These are phyloP conservation scores for Dillenia suffruticosa DNA, from an alignment of 164 flowering plant genomes.

Conservation along the genomic window DNA sequence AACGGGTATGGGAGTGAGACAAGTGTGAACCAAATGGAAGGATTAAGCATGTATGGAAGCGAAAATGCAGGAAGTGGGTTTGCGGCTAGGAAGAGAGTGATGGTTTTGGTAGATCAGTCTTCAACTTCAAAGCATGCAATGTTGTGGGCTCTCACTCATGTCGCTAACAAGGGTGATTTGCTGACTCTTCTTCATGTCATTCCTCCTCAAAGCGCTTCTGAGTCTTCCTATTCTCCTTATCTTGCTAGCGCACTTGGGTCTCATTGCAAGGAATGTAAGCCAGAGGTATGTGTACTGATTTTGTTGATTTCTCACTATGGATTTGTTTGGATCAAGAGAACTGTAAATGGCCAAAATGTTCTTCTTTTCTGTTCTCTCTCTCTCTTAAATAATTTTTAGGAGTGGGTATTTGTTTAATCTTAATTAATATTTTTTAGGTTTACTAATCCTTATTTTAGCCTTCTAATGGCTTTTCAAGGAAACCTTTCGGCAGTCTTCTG, in stretches of 20 bases:
- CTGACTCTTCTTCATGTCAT: conserved; percentile 76
- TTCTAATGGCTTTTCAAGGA: no score
- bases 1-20: conserved; percentile 12
- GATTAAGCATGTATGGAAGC: conserved; percentile 25
- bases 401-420: not conserved
- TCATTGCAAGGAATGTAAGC: conserved; percentile 81
- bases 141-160: conserved; percentile 96
- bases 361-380: not conserved
- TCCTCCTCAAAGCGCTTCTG: conserved; percentile 24
- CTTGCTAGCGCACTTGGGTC: conserved; percentile 70
- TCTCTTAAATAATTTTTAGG: not conserved
- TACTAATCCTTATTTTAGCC: no score
- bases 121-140: conserved; percentile 72
- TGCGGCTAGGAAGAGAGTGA: conserved; percentile 70
- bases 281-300: conserved; percentile 48
- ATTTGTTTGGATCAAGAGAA: not conserved
- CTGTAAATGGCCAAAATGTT: not conserved
- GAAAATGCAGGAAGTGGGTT: conserved; percentile 25
- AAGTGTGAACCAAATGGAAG: conserved; percentile 50
- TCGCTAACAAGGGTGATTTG: conserved; percentile 72
- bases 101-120: conserved; percentile 73
- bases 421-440: no score
- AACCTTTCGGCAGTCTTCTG: no score
- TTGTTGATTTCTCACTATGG: not conserved
- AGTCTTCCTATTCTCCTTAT: conserved; percentile 27